These are phyloP conservation scores for Abrus precatorius DNA, from an alignment of 306 rosid genomes.

Conservation along the genomic window DNA sequence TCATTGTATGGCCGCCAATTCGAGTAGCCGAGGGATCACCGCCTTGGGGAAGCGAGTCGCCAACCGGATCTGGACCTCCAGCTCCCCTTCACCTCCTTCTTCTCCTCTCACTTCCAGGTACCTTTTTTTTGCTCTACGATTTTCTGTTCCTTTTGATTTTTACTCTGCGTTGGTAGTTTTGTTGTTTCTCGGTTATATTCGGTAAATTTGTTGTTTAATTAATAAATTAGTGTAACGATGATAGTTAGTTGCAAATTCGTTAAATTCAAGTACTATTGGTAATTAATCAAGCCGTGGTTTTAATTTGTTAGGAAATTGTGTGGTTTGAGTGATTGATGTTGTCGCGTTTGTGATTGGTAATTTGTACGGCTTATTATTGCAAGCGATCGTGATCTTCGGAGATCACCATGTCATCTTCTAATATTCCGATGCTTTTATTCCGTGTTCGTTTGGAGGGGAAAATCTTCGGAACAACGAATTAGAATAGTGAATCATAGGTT, in stretches of 20 bases:
- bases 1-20: conserved; percentile 97
- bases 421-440: conserved; percentile 19
- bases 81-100: conserved; percentile 46
- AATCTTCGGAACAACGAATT: background rate
- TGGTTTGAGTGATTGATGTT: conserved; percentile 17
- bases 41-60: conserved; percentile 73
- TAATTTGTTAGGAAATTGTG: background rate
- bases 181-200: background rate
- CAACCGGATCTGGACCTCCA: conserved; percentile 71
- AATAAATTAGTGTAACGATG: background rate
- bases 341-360: background rate
- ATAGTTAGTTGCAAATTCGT: too few relatives aligned
- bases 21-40: conserved; percentile 78
- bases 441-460: background rate
- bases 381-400: conserved; percentile 11
- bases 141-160: background rate
- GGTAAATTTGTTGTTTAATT: background rate
- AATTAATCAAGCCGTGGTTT: background rate
- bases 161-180: background rate
- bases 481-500: background rate
- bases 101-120: conserved; percentile 62
- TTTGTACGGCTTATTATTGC: background rate
- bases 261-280: background rate
- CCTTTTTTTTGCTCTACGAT: too few relatives aligned
- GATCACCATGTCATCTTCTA: conserved; percentile 13